A percentile compares a stretch with the other conserved stretches of the same genome.
These are phyloP conservation scores for Tetrahymena thermophila DNA, from an alignment of 73 alveolate species.

Conservation along the genomic window DNA sequence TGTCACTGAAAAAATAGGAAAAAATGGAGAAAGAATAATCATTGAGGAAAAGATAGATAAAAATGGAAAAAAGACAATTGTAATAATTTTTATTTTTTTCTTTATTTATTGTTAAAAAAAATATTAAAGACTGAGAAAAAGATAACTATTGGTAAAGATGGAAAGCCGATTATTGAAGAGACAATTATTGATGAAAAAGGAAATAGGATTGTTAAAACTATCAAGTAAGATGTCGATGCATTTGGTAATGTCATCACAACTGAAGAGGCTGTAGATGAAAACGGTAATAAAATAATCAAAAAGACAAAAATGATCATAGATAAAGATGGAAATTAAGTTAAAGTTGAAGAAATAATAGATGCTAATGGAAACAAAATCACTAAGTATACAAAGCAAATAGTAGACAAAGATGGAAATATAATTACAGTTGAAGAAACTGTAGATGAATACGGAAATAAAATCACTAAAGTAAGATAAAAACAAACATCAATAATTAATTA, in stretches of 20 bases:
- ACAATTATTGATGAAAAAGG: constrained; percentile 12
- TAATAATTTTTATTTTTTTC: background rate
- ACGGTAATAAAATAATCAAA: constrained; percentile 15
- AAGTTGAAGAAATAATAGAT: constrained; percentile 23
- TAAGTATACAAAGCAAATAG: background rate
- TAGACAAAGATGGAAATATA: constrained; percentile 31
- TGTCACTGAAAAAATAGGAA: constrained; percentile 13
- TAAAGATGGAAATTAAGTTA: constrained; percentile 37
- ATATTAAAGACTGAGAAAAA: background rate
- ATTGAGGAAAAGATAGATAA: constrained; percentile 20
- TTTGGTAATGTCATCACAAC: constrained; percentile 14
- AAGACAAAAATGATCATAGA: constrained; percentile 18
- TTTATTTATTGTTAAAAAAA: background rate
- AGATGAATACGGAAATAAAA: background rate
- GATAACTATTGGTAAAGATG: constrained; percentile 31
- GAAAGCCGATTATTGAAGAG: constrained; percentile 16
- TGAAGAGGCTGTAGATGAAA: constrained; percentile 31
- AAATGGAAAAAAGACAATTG: constrained; percentile 9
- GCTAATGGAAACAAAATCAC: constrained; percentile 29
- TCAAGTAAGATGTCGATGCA: constrained; percentile 5
- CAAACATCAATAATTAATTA: background rate
- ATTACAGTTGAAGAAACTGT: constrained; percentile 9
- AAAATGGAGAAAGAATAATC: constrained; percentile 20
- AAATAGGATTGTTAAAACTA: background rate
- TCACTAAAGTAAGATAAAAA: background rate